These are phyloP conservation scores for Echinochloa phyllopogon DNA, from an alignment of 176 grass and related monocot genomes.

Conservation along the genomic window DNA sequence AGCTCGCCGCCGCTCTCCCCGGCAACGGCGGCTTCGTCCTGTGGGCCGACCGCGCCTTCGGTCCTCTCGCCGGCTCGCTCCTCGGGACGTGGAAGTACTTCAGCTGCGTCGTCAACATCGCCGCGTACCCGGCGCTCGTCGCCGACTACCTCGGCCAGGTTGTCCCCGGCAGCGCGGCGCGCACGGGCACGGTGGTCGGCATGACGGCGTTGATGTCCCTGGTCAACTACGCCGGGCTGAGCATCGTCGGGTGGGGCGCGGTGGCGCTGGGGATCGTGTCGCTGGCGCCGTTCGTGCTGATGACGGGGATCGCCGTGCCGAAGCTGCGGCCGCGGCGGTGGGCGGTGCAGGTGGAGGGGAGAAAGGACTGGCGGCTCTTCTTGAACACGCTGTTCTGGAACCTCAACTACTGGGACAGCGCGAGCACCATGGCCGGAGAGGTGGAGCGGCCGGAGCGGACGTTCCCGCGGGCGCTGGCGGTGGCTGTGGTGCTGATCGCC, in stretches of 20 bases:
- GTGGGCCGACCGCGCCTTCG: conserved; percentile 56
- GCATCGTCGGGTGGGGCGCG: conserved; percentile 51
- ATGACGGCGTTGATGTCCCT: conserved; percentile 44
- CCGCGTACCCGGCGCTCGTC: conserved; percentile 45
- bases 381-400: conserved; percentile 71
- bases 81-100: conserved; percentile 61
- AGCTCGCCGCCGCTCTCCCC: conserved; percentile 52
- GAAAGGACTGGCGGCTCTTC: conserved; percentile 54
- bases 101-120: conserved; percentile 58
- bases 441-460: conserved; percentile 53
- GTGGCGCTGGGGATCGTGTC: conserved; percentile 53
- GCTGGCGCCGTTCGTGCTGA: conserved; percentile 49
- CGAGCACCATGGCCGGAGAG: conserved; percentile 58
- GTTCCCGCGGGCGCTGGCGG: conserved; percentile 42
- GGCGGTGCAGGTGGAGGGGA: background rate
- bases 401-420: conserved; percentile 66
- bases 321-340: conserved; percentile 45
- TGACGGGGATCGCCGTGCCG: conserved; percentile 40
- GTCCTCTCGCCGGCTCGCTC: conserved; percentile 51
- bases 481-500: conserved; percentile 42
- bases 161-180: background rate
- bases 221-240: conserved; percentile 52
- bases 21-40: conserved; percentile 61
- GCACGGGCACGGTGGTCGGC: conserved; percentile 38
- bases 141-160: conserved; percentile 47